Conservation (phyloP, 2,329 filamentous ascomycete genomes). For the Pestalotiopsis sp. region DNA sequence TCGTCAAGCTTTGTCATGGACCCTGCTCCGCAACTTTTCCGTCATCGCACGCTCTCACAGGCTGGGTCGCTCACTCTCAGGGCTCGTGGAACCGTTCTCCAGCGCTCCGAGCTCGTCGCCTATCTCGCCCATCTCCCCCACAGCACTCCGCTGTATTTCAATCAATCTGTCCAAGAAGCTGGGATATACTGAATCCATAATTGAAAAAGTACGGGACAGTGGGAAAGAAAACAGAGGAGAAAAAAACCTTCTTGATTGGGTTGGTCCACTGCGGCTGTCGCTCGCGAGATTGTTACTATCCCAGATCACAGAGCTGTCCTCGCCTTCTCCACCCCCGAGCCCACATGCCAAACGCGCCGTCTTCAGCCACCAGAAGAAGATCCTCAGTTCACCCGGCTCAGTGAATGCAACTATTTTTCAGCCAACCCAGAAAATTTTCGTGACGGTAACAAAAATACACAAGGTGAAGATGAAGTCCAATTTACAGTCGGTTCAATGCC, state of each 20-base stretch:
- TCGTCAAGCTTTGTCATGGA: background rate
- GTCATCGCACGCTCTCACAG: background rate
- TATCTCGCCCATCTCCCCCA: background rate
- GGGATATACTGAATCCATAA: background rate
- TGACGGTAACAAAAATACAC: background rate
- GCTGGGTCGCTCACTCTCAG: background rate
- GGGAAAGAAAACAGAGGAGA: background rate
- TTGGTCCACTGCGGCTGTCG: slow-evolving; percentile 1
- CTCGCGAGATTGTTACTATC: background rate
- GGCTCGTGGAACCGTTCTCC: too few relatives aligned
- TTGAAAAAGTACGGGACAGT: background rate
- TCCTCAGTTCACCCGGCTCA: background rate
- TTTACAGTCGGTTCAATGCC: too few relatives aligned
- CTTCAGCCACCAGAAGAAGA: slow-evolving; percentile 7
- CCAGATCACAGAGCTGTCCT: background rate
- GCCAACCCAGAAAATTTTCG: background rate
- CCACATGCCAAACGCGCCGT: slow-evolving; percentile 10
- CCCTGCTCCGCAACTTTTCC: slow-evolving; percentile 3
- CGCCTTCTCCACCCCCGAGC: background rate
- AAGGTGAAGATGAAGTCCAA: background rate
- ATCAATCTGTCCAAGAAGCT: background rate
- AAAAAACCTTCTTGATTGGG: background rate
- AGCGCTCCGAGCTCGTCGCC: background rate
- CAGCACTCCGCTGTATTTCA: background rate
- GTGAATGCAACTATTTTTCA: background rate